Percentiles rank a stretch among this genome's conserved stretches.
phyloP scores from a whole-genome alignment of 495 filamentous ascomycete species.

The Penicillium mononematosum region DNA sequence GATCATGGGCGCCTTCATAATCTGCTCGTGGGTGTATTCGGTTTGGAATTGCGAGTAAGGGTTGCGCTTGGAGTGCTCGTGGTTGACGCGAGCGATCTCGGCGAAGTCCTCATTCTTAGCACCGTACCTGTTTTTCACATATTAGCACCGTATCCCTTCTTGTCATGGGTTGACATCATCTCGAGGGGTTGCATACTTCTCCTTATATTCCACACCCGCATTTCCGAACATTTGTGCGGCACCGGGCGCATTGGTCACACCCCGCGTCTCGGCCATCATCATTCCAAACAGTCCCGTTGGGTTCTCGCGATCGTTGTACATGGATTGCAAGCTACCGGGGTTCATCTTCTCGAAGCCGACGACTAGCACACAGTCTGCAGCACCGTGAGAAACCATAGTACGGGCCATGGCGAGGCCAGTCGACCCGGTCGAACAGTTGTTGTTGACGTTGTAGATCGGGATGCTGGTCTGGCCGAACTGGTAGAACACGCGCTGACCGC shows the following conservation, averaged over 20 bases:
- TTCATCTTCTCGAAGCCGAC: constrained; percentile 99
- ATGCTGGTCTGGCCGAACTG: constrained; percentile 97
- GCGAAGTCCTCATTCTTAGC: constrained; percentile 86
- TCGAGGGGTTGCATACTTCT: constrained; percentile 59
- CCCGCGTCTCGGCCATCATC: constrained; percentile 82
- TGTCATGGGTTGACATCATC: neutral
- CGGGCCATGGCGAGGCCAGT: constrained; percentile 85
- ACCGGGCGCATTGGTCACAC: constrained; percentile 73
- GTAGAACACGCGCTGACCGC: constrained; percentile 96
- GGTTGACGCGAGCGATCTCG: constrained; percentile 93
- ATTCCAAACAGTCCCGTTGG: constrained; percentile 67
- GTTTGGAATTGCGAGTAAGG: constrained; percentile 96
- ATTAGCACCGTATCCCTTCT: constrained; percentile 10
- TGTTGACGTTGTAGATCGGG: constrained; percentile 96
- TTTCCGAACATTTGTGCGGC: constrained; percentile 97
- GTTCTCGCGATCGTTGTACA: constrained; percentile 77
- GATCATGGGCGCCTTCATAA: constrained; percentile 74
- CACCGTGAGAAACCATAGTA: constrained; percentile 74
- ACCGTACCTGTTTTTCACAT: constrained; percentile 59
- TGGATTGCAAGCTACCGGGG: constrained; percentile 74
- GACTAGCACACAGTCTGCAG: constrained; percentile 81
- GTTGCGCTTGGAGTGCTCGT: constrained; percentile 85
- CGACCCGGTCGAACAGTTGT: constrained; percentile 93
- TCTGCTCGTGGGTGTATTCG: constrained; percentile 84
- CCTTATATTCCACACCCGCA: constrained; percentile 91